Evolutionary conservation across 1,139 yeast genomes (phyloP), one percentile per base, ranked within the genome.

Genomic region (Sugiyamaella xylanicola): DNA sequence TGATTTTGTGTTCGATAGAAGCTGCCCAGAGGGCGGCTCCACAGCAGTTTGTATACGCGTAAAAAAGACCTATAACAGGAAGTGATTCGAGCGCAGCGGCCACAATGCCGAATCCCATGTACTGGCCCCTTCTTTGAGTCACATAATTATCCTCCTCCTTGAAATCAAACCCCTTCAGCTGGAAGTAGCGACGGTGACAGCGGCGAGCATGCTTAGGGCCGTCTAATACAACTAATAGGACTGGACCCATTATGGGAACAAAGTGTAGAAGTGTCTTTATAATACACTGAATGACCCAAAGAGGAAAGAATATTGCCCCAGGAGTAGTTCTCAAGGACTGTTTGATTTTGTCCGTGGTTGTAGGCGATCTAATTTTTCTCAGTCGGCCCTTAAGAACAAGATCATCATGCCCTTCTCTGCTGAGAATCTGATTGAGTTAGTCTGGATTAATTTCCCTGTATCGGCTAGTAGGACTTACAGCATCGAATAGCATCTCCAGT

Each of bases 11-110:
- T 37, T 72, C 75, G 32, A 69, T 56, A 11, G 64, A 61, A 3
- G 63, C 67, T 0, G 77, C 89, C 93, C 93, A 87, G 40, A 87
- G 71, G 0, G 92, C 91, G 2, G 88, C 89, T 1, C 90, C 93
- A 2, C 82, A 74, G 4, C 82, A 80, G 66, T 85, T 83, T 9
- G 93, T 84, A 65, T 85, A 86, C 62, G 80, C 74, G 65, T 87
- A 85, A 46, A 84, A 72, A 16, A 84, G 71, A 32, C 85, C 85
- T 0, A 84, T 54, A 19, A 85, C 61, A 0, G 95, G 95, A 11
- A 85, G 72, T 56, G 79, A 70, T 64, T 86, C 92, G 22, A 87
- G 71, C 2, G 79, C 62, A 22, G 82, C 77, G 0, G 89, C 82
- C 8, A 79, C 73, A 9, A 85, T 61, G 0, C 95, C 95, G 67